Conservation (phyloP, 176 grass and related monocot species). For the Carex pumila region DNA sequence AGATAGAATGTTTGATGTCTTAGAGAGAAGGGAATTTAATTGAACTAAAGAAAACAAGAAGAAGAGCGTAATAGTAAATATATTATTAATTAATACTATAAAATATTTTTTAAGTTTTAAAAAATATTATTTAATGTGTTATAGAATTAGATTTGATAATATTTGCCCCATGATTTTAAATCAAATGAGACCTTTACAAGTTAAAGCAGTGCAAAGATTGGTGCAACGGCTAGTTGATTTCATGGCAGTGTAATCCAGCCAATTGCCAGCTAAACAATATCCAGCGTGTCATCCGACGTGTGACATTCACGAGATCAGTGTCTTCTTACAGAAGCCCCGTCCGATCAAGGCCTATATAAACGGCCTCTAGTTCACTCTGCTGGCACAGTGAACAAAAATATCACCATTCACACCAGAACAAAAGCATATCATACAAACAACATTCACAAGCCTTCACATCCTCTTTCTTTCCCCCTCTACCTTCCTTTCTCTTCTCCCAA, state of each 20-base stretch:
- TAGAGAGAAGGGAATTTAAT: too few relatives aligned
- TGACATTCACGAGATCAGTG: not conserved
- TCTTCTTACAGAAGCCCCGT: conserved; percentile 1
- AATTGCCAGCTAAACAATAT: not conserved
- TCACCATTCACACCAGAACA: not conserved
- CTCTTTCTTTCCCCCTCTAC: not conserved
- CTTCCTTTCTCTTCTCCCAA: not conserved
- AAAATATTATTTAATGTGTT: too few relatives aligned
- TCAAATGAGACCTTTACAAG: not conserved
- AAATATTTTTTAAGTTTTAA: too few relatives aligned
- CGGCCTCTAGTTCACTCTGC: not conserved
- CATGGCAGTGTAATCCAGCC: not conserved
- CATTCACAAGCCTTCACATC: not conserved
- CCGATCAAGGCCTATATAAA: conserved; percentile 20
- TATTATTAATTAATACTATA: too few relatives aligned
- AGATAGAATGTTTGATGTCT: too few relatives aligned
- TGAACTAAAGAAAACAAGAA: too few relatives aligned
- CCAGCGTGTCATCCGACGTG: conserved; percentile 25
- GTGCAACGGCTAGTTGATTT: conserved; percentile 25
- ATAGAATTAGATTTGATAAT: too few relatives aligned
- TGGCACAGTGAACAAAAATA: not conserved
- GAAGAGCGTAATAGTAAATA: too few relatives aligned
- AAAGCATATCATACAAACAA: not conserved
- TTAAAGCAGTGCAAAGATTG: not conserved
- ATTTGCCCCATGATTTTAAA: not conserved